Base-by-base conservation (phyloP, 2,329 filamentous ascomycete genomes). In the Apiospora malaysiana region DNA sequence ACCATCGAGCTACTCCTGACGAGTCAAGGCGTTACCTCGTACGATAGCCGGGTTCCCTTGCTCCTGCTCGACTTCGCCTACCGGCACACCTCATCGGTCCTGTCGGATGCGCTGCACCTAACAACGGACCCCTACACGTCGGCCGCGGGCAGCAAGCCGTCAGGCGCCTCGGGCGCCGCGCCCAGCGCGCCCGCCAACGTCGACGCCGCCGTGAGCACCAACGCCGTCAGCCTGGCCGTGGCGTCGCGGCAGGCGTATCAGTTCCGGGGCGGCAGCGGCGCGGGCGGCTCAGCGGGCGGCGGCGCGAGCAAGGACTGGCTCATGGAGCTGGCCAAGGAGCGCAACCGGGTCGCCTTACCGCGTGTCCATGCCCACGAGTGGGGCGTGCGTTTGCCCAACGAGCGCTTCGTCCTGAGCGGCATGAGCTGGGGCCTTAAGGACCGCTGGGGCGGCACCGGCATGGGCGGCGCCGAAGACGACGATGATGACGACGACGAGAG, bases 1-100 rank as follows among this genome's bases (percentile, higher is more conserved):
- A 90, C 94, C 18, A 89, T 96, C 76, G 93, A 95, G 82, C 89
- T 95, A 23, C 88, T 96, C 68, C 90, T 96, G 67, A 91, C 91
- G 25, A 92, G 92, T 9, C 91, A 94, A 77, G 93, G 93, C 78
- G 93, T 95, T 12, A 91, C 91, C 5, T 87, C 91, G 51, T 96
- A 94, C 85, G 93, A 95, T 80, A 89, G 92, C 80, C 93, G 93
- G 77, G 93, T 96, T 1, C 93, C 93, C 0, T 88, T 95, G 0
- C 90, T 95, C 71, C 90, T 96, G 67, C 90, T 96, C 79, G 93
- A 96, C 83, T 95, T 95, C 79, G 92, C 93, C 67, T 96, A 96
- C 86, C 90, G 93, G 47, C 93, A 94, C 85, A 93, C 92, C 12
- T 90, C 90, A 1, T 87, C 89, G 71, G 86, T 95, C 46, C 89